phyloP scores from a whole-genome alignment of 805 yeast genomes.

The Sugiyamaella marilandica region DNA sequence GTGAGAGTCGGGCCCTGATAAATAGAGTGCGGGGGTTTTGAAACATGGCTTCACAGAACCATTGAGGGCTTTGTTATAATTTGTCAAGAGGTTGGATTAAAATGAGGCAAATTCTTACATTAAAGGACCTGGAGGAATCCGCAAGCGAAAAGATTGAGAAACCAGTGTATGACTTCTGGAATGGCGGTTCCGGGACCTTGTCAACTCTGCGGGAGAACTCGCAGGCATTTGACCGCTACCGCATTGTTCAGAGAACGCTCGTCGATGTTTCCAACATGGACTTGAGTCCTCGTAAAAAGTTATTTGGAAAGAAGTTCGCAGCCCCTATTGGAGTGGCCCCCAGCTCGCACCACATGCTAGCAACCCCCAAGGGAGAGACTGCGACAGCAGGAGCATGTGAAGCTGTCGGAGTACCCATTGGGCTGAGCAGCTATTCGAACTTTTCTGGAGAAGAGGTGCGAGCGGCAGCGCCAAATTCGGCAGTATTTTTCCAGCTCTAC shows the following conservation, averaged over 20 bases:
- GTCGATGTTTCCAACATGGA: constrained; percentile 28
- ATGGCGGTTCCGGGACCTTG: constrained; percentile 29
- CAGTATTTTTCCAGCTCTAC: constrained; percentile 28
- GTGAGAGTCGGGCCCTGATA: background rate
- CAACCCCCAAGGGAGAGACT: constrained; percentile 30
- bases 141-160: constrained; percentile 18
- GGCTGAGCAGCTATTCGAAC: constrained; percentile 27
- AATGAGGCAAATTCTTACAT: constrained; percentile 8
- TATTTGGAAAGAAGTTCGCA: constrained; percentile 26
- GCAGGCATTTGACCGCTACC: constrained; percentile 24
- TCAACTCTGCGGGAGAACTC: constrained; percentile 28
- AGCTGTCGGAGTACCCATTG: constrained; percentile 27
- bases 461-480: constrained; percentile 23
- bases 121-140: constrained; percentile 16
- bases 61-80: no score
- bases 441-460: constrained; percentile 25
- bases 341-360: constrained; percentile 31
- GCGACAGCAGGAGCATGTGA: constrained; percentile 32
- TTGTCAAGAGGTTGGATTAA: no score
- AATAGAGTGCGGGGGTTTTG: background rate
- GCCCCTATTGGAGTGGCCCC: constrained; percentile 35
- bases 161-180: constrained; percentile 27
- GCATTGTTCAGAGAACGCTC: constrained; percentile 29
- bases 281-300: constrained; percentile 16
- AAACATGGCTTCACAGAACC: no score